A percentile compares a stretch with the other conserved stretches of the same genome.
These are phyloP conservation scores for Nigrospora sphaerica DNA, from an alignment of 2,329 filamentous ascomycete species.

Conservation along the genomic window DNA sequence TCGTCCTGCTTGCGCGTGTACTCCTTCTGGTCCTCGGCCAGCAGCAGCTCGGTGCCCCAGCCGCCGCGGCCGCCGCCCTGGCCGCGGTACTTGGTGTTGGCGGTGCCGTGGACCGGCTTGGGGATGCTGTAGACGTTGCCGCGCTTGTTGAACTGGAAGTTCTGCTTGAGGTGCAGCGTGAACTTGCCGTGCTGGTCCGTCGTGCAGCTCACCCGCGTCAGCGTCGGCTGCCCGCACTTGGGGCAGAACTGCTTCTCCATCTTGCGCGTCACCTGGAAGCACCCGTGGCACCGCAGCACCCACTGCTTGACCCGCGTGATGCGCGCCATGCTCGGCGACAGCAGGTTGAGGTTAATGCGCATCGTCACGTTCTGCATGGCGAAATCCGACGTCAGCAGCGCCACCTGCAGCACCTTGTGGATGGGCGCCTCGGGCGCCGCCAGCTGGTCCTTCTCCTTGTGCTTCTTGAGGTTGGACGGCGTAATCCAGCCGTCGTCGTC, in stretches of 20 bases:
- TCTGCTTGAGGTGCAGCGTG: slow-evolving; percentile 80
- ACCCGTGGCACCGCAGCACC: slow-evolving; percentile 88
- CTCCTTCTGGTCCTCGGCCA: slow-evolving; percentile 96
- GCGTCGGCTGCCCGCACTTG: slow-evolving; percentile 78
- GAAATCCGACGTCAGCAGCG: slow-evolving; percentile 91
- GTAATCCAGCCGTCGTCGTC: slow-evolving; percentile 86
- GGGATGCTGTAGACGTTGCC: slow-evolving; percentile 91
- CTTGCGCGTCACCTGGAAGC: slow-evolving; percentile 78
- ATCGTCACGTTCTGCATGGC: slow-evolving; percentile 97
- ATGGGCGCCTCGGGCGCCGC: slow-evolving; percentile 41
- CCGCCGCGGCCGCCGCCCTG: slow-evolving; percentile 72
- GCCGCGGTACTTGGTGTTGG: slow-evolving; percentile 66
- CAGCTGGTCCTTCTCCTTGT: slow-evolving; percentile 61
- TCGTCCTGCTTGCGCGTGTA: slow-evolving; percentile 59
- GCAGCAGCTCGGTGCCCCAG: slow-evolving; percentile 77
- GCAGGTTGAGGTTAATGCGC: slow-evolving; percentile 87
- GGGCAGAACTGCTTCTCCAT: slow-evolving; percentile 90
- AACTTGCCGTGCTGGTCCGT: slow-evolving; percentile 77
- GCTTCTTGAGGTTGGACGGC: slow-evolving; percentile 80
- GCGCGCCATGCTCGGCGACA: slow-evolving; percentile 71
- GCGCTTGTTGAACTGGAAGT: slow-evolving; percentile 92
- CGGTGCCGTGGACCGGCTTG: slow-evolving; percentile 74
- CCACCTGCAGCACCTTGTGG: slow-evolving; percentile 68
- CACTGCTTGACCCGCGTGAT: slow-evolving; percentile 83
- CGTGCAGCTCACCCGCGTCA: slow-evolving; percentile 79